These are phyloP conservation scores for Spathaspora sp. DNA, from an alignment of 805 yeast genomes.

Conservation along the genomic window DNA sequence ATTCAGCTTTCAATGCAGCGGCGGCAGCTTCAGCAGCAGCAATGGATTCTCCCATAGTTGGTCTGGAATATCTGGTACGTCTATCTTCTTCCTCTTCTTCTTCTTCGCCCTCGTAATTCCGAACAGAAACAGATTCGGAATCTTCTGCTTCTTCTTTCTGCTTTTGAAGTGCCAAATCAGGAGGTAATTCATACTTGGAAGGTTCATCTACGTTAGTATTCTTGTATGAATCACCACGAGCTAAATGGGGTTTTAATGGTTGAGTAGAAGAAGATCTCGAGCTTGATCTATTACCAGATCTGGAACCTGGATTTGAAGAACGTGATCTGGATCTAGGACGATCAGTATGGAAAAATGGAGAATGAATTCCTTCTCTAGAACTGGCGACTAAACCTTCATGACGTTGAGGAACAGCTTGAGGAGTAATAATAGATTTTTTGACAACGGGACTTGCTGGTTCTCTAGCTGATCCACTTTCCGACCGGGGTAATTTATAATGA, in stretches of 20 bases:
- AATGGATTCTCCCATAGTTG: constrained; percentile 43
- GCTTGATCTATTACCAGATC: constrained; percentile 12
- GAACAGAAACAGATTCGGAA: constrained; percentile 14
- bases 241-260: constrained; percentile 54
- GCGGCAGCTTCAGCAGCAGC: constrained; percentile 40
- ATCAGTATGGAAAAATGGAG: constrained; percentile 33
- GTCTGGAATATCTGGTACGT: constrained; percentile 35
- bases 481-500: constrained; percentile 24
- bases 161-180: constrained; percentile 28
- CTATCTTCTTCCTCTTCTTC: constrained; percentile 29
- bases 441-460: neutral
- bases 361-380: constrained; percentile 21
- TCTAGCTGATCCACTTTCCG: constrained; percentile 12
- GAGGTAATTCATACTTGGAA: constrained; percentile 39
- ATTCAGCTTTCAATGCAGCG: constrained; percentile 3
- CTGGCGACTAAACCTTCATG: neutral
- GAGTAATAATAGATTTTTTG: neutral
- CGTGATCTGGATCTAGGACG: constrained; percentile 21
- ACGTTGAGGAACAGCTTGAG: constrained; percentile 6
- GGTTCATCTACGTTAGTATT: constrained; percentile 48
- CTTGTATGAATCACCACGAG: constrained; percentile 76
- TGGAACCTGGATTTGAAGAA: constrained; percentile 18
- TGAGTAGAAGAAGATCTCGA: constrained; percentile 15
- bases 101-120: constrained; percentile 18
- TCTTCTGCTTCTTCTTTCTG: constrained; percentile 36